Evolutionary conservation across 306 rosid species (phyloP), one percentile per base, ranked within the genome.

Genomic region (Inga laurina): DNA sequence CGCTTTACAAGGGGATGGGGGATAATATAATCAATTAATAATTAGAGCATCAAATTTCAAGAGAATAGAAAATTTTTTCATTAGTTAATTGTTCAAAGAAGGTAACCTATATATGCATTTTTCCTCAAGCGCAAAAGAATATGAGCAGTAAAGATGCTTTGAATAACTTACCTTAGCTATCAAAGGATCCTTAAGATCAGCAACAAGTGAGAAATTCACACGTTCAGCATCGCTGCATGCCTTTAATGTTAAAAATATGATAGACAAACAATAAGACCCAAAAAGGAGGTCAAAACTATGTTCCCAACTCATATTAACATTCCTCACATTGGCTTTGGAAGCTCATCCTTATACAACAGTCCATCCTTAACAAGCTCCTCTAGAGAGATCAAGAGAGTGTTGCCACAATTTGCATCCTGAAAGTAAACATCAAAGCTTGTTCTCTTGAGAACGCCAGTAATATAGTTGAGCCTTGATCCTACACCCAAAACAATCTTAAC

Each of bases 321-420:
- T 56, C 67, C 97, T 88, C 83, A 95, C 99, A 96, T 82, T 79
- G 97, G 92, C 71, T 90, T 48, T 13, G 99, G 99, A 86, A 93
- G 93, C 81, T 96, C 99, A 4, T 91, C 93, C 85, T 87, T 82
- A n/a, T 81, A 78, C 87, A 96, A 83, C 88, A 96, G 90, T n/a
- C 97, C 97, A 84, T 96, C 98, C 76, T 93, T 88, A 32, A 92
- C 97, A 82, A 96, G 99, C 80, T 90, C 94, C 68, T 91, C 90
- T 24, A 96, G 97, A 77, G 98, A 96, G 86, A 96, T 92, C 89
- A 96, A 85, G 79, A 96, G 92, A 4, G 97, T 93, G 88, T 96
- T 96, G 8, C 99, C 99, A 89, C 99, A 93, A 87, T 91, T 93
- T 44, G 98, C 99, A 82, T 96, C 99, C 99, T 96, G 84, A 30